phyloP scores from a whole-genome alignment of 2,329 filamentous ascomycete genomes.

The Sarocladiaceae sp. region DNA sequence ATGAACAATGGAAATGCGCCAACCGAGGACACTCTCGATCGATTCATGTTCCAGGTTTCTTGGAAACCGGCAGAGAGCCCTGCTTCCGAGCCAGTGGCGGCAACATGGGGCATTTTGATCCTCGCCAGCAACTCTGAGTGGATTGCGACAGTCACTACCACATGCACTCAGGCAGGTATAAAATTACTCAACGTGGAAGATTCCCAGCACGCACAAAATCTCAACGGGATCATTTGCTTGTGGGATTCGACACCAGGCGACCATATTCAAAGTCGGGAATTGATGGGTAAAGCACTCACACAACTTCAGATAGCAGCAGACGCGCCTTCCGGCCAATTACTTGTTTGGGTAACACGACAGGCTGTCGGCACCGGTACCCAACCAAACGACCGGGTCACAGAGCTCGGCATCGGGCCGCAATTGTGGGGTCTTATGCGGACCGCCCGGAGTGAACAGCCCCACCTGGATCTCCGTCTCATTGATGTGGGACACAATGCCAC shows the following conservation, averaged over 20 bases:
- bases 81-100: background rate
- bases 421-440: constrained; percentile 16
- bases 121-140: constrained; percentile 2
- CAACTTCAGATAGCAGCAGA: constrained; percentile 11
- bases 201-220: constrained; percentile 8
- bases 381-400: background rate
- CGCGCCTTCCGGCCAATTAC: constrained; percentile 14
- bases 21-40: background rate
- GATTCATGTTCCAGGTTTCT: constrained; percentile 7
- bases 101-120: constrained; percentile 11
- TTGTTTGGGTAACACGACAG: constrained; percentile 13
- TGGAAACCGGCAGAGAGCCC: background rate
- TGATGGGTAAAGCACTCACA: constrained; percentile 10
- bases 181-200: constrained; percentile 9
- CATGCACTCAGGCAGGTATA: background rate
- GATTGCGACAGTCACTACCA: background rate
- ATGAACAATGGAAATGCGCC: background rate
- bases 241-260: constrained; percentile 11
- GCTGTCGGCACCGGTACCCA: constrained; percentile 11
- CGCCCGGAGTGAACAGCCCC: constrained; percentile 15
- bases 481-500: constrained; percentile 8
- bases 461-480: constrained; percentile 14
- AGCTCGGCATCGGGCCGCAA: constrained; percentile 12
- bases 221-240: constrained; percentile 12
- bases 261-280: background rate